phyloP scores from a whole-genome alignment of 805 yeast species.

The Metschnikowia santaceciliae region DNA sequence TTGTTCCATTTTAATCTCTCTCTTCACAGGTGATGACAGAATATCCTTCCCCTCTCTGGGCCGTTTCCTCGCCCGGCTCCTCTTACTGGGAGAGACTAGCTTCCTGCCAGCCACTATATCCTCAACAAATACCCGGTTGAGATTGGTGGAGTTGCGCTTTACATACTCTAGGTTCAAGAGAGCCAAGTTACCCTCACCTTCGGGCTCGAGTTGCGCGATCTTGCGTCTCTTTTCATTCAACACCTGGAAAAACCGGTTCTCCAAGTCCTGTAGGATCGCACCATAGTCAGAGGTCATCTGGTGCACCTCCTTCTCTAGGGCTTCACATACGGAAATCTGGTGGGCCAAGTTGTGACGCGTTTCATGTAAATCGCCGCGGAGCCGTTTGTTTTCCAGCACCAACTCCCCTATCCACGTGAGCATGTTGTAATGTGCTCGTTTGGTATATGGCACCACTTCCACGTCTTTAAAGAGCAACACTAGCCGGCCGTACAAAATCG shows the following conservation, averaged over 20 bases:
- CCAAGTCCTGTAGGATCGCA: constrained; percentile 14
- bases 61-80: background rate
- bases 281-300: constrained; percentile 15
- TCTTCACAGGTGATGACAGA: no score
- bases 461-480: constrained; percentile 5
- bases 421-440: constrained; percentile 10
- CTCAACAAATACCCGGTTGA: constrained; percentile 15
- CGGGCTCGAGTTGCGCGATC: constrained; percentile 15
- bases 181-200: constrained; percentile 5
- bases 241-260: constrained; percentile 18
- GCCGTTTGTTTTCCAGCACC: constrained; percentile 3
- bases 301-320: constrained; percentile 11
- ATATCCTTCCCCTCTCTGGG: background rate
- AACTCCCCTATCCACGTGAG: constrained; percentile 15
- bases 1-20: no score
- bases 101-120: constrained; percentile 13
- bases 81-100: background rate
- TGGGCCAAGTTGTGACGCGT: background rate
- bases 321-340: background rate
- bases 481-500: constrained; percentile 13
- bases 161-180: constrained; percentile 11
- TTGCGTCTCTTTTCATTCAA: constrained; percentile 12
- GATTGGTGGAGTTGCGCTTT: constrained; percentile 12
- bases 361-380: constrained; percentile 2
- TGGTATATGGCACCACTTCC: constrained; percentile 6